phyloP scores from a whole-genome alignment of 2,329 filamentous ascomycete genomes.

The Fusarium nodosum region DNA sequence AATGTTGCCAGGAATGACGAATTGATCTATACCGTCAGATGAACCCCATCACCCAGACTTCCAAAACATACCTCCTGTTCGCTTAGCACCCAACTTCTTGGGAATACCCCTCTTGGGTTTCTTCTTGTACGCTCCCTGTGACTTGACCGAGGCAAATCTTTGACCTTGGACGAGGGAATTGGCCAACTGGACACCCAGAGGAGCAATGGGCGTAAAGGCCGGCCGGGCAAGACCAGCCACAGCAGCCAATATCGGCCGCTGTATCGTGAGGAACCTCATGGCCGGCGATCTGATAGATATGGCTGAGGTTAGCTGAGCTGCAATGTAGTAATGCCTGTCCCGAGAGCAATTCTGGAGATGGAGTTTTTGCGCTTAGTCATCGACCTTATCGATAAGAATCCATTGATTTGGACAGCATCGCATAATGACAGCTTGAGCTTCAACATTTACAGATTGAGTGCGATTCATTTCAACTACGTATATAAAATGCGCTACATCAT shows the following conservation, averaged over 20 bases:
- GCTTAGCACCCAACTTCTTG: constrained; percentile 95
- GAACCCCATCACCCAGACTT: not conserved
- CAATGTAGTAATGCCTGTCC: constrained; percentile 21
- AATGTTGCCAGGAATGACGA: constrained; percentile 95
- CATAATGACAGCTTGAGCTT: constrained; percentile 17
- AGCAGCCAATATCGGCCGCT: constrained; percentile 62
- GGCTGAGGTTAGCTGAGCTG: constrained; percentile 51
- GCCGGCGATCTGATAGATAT: constrained; percentile 53
- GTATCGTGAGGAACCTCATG: constrained; percentile 64
- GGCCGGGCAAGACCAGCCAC: constrained; percentile 52
- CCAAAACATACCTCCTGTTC: constrained; percentile 79
- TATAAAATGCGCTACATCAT: constrained; percentile 54
- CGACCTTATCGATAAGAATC: constrained; percentile 50
- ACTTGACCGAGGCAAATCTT: constrained; percentile 71
- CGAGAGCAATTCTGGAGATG: constrained; percentile 41
- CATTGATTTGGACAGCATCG: constrained; percentile 46
- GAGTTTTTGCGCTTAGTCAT: constrained; percentile 52
- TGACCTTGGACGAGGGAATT: constrained; percentile 63
- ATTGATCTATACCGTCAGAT: constrained; percentile 74
- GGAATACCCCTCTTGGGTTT: constrained; percentile 70
- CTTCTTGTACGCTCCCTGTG: constrained; percentile 77
- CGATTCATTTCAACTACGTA: not conserved
- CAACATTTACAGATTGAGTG: not conserved
- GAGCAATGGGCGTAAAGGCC: constrained; percentile 40
- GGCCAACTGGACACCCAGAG: constrained; percentile 51